Percentiles rank a stretch among this genome's conserved stretches.
phyloP scores from a whole-genome alignment of 129 eudicot species.

The Saposhnikovia divaricata region DNA sequence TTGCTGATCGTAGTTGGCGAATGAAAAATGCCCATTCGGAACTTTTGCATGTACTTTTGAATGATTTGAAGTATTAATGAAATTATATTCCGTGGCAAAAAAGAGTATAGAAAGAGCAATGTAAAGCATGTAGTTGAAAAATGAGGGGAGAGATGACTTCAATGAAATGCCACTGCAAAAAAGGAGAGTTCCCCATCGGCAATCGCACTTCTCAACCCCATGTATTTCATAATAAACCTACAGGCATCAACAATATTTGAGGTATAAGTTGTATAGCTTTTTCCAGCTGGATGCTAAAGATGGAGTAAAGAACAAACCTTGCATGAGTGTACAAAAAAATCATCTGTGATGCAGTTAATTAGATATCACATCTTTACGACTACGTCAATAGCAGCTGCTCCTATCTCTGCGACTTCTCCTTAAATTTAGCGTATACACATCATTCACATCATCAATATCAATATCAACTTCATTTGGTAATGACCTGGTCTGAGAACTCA shows the following conservation, averaged over 20 bases:
- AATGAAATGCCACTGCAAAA: not conserved
- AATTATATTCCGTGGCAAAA: no score
- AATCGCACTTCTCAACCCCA: not conserved
- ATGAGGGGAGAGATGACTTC: not conserved
- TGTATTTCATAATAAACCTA: not conserved
- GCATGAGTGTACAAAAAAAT: not conserved
- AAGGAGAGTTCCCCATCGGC: not conserved
- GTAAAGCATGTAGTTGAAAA: not conserved
- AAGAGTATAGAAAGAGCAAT: not conserved
- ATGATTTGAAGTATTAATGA: no score
- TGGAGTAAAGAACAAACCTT: conserved; percentile 4
- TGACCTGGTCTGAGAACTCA: conserved; percentile 26
- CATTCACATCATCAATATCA: conserved; percentile 28
- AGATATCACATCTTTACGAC: conserved; percentile 12
- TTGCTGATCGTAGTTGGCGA: no score
- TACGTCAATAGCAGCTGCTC: not conserved
- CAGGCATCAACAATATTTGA: not conserved
- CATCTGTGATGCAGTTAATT: conserved; percentile 15
- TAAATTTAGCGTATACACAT: conserved; percentile 1
- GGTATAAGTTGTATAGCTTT: not conserved
- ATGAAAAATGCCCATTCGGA: no score
- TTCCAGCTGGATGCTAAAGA: not conserved
- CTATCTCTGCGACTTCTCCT: conserved; percentile 4
- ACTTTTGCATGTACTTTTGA: no score
- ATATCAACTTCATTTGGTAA: conserved; percentile 17